Conservation (phyloP, 495 filamentous ascomycete species). For the Penicillium simplicissimum region DNA sequence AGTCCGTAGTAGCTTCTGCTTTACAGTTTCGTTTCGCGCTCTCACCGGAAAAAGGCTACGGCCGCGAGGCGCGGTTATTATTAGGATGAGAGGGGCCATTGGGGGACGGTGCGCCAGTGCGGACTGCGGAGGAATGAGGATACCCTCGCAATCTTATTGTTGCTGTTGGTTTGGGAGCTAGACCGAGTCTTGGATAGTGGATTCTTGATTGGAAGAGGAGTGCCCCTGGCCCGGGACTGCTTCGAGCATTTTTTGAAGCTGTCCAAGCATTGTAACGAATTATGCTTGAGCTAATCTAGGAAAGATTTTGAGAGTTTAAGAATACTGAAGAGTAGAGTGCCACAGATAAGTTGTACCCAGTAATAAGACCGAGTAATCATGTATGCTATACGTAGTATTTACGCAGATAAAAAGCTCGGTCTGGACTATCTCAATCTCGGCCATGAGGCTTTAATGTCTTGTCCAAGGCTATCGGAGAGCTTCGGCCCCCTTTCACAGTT, state of each 20-base stretch:
- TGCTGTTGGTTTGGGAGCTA: neutral
- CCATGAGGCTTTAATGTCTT: neutral
- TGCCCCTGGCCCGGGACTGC: neutral
- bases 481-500: slow-evolving; percentile 3
- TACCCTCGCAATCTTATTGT: slow-evolving; percentile 2
- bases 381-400: too few species aligned
- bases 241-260: too few species aligned
- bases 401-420: neutral
- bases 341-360: too few species aligned
- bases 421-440: neutral
- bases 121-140: neutral
- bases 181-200: neutral
- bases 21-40: neutral
- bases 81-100: neutral
- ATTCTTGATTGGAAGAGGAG: neutral
- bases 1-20: too few species aligned
- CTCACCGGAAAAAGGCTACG: neutral
- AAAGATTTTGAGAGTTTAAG: too few species aligned
- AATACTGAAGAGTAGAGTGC: too few species aligned
- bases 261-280: too few species aligned
- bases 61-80: neutral
- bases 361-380: too few species aligned
- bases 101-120: neutral
- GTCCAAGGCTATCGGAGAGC: neutral
- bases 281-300: too few species aligned